Evolutionary conservation across 148 eudicot species (phyloP), one percentile per base, ranked within the genome.

Genomic region (Arctostaphylos glauca): DNA sequence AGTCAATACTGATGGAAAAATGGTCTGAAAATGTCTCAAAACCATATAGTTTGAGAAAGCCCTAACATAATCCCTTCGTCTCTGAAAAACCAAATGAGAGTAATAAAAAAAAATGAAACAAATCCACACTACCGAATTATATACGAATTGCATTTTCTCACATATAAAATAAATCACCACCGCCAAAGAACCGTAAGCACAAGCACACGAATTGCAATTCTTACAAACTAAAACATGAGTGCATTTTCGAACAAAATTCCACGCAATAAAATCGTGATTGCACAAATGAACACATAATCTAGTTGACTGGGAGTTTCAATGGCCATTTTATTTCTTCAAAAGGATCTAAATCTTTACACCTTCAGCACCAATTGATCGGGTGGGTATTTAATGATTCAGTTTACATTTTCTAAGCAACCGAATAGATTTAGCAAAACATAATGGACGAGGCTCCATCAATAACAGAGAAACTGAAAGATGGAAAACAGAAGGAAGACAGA

Each of bases 21-120:
- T 47, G 54, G 48, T 80, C 72, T 18, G 8, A 77, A 79, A 64
- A 21, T 62, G 81, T 6, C 48, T 64, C 56, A 48, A 43, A 64
- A 64, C 58, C 38, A 31, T 31, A 31, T 31, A 31, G 38, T 31
- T 31, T 31, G 38, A 31, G 38, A 31, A 31, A 31, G 38, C 38
- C 38, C 38, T 31, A 31, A 31, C 38, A 31, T 31, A 31, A 31
- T 31, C 38, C 38, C 38, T 31, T 31, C 38, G 38, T 31, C 38
- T 31, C 38, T 1, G 1, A 31, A 31, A 31, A 31, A 31, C 38
- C 38, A 31, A 31, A 31, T 31, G 38, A 31, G 1, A 31, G 38
- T 31, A 31, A 31, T 31, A 31, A 31, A 31, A 31, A 31, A 31
- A 31, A 31, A 31, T 31, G 38, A 31, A 31, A 31, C 38, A 31